These are phyloP conservation scores for Monosporascus cannonballus DNA, from an alignment of 2,329 filamentous ascomycete genomes.

Conservation along the genomic window DNA sequence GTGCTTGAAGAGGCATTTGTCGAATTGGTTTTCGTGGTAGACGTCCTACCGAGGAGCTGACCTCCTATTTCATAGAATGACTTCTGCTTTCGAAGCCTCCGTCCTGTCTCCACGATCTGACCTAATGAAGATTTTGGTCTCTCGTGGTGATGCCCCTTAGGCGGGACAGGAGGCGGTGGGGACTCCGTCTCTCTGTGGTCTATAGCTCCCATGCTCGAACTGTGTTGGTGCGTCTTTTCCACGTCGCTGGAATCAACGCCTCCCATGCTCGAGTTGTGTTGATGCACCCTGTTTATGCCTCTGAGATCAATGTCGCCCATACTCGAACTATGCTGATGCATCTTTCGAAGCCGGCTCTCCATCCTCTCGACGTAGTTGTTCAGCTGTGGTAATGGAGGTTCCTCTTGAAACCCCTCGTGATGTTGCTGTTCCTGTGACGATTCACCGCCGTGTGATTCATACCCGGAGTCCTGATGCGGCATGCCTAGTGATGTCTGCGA, in stretches of 20 bases:
- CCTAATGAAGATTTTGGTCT: too few relatives aligned
- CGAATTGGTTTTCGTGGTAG: constrained; percentile 80
- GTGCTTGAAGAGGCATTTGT: constrained; percentile 73
- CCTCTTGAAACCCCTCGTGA: constrained; percentile 36
- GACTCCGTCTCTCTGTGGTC: constrained; percentile 8
- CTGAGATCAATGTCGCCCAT: constrained; percentile 23
- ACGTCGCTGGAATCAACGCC: neutral
- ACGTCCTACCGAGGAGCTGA: constrained; percentile 66
- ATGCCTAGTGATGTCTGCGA: constrained; percentile 74
- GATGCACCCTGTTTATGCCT: constrained; percentile 50
- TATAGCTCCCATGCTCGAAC: constrained; percentile 32
- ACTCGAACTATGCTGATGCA: constrained; percentile 56
- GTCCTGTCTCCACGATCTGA: constrained; percentile 25
- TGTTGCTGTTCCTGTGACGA: constrained; percentile 44
- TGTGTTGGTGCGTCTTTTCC: constrained; percentile 58
- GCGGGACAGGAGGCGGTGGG: constrained; percentile 26
- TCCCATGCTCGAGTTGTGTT: constrained; percentile 42
- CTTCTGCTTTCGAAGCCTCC: constrained; percentile 57
- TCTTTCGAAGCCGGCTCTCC: constrained; percentile 71
- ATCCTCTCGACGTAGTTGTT: constrained; percentile 87
- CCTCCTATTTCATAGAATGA: constrained; percentile 74
- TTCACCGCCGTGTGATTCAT: constrained; percentile 51
- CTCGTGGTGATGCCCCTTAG: constrained; percentile 45
- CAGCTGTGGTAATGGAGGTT: constrained; percentile 60
- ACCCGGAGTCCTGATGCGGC: constrained; percentile 53